Base-by-base conservation (phyloP, 768 basidiomycete species). In the Sporobolomyces roseus region DNA sequence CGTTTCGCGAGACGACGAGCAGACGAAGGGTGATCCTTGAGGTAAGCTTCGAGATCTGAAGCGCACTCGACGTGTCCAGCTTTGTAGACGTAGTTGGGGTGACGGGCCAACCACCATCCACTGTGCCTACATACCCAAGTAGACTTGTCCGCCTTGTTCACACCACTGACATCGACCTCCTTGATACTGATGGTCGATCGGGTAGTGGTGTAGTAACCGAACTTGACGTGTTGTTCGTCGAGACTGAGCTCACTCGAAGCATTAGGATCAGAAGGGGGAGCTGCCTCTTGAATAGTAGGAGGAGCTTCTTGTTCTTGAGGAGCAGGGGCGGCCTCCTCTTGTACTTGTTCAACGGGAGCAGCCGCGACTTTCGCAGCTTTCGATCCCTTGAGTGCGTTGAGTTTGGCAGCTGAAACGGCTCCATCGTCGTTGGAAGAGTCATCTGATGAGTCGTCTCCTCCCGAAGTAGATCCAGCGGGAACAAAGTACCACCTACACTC, bases 11-110 rank as follows among this genome's bases (percentile, higher is more conserved):
- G 59, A 32, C 62, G 56, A 25, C 16, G 32, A 46, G 64, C 48
- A n/a, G 60, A 35, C 21, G 61, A 21, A 32, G 58, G 58, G 46
- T 63, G 62, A n/a, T 38, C 58, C 21, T 62, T 62, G 52, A 32
- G 60, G 70, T 71, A 71, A 12, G 65, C 66, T 7, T 17, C 29
- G 25, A 71, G 56, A 58, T 66, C 70, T 3, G 51, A 55, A 10
- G n/a, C 56, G 70, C 70, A 71, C 52, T 71, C 70, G 65, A 56
- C 43, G 65, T 71, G 65, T 29, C n/a, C n/a, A n/a, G n/a, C n/a
- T n/a, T 63, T 50, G 36, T 52, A 48, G 41, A 67, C 51, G 58
- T 71, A 71, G 4, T 2, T 43, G 4, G 61, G 48, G 66, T 71
- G 70, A 32, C 60, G 27, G 13, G 48, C 50, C 43, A 69, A 58